These are phyloP conservation scores for Panicum hallii DNA, from an alignment of 202 grass and related monocot species.

Conservation along the genomic window DNA sequence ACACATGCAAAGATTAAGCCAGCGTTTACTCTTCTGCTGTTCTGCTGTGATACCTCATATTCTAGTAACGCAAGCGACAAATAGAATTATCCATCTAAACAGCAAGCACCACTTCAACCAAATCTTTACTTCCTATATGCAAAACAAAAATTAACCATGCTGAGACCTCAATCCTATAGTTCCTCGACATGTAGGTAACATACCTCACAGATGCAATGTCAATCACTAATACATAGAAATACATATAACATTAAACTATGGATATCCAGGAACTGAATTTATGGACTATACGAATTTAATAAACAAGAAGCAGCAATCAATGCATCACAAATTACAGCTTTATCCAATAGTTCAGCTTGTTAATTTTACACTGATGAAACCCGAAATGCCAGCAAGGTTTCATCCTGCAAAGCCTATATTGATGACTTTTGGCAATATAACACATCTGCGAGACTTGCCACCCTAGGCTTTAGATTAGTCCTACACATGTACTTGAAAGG, in stretches of 20 bases:
- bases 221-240: not conserved
- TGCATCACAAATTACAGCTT: not conserved
- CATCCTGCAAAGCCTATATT: not conserved
- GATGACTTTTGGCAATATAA: not conserved
- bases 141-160: not conserved
- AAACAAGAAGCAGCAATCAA: not conserved
- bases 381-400: not conserved
- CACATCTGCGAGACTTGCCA: not conserved
- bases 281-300: not conserved
- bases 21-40: too few species aligned
- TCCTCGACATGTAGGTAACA: not conserved
- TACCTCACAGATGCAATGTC: not conserved
- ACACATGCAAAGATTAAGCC: too few species aligned
- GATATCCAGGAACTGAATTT: not conserved
- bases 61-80: too few species aligned
- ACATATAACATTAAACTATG: not conserved
- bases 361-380: not conserved
- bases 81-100: not conserved
- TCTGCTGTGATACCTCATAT: too few species aligned
- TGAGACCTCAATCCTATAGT: not conserved
- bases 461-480: not conserved
- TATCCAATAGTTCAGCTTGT: not conserved
- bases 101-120: not conserved
- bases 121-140: not conserved
- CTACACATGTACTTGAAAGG: not conserved